A percentile compares a stretch with the other conserved stretches of the same genome.
These are phyloP conservation scores for Paramecium sexaurelia DNA, from an alignment of 73 alveolate genomes.

Conservation along the genomic window DNA sequence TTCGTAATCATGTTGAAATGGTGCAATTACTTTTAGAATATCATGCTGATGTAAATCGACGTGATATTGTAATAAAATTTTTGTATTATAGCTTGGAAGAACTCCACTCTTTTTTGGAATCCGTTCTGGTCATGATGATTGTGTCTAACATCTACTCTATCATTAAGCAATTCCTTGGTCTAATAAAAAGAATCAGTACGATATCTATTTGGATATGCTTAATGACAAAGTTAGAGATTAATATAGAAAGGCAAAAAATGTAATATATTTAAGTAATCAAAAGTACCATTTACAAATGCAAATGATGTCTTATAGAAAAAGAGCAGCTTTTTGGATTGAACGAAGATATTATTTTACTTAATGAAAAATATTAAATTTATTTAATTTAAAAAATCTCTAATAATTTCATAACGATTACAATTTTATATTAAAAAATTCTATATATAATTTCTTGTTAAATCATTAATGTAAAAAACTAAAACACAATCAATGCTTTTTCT, in stretches of 20 bases:
- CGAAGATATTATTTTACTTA: slow-evolving; percentile 34
- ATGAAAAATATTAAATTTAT: not conserved
- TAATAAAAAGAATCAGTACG: not conserved
- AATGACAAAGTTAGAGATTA: not conserved
- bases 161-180: slow-evolving; percentile 23
- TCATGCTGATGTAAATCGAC: slow-evolving; percentile 17
- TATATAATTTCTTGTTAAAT: too few species aligned
- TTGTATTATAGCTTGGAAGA: not conserved
- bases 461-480: too few species aligned
- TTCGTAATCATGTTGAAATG: slow-evolving; percentile 6
- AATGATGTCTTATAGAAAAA: slow-evolving; percentile 3
- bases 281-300: slow-evolving; percentile 16
- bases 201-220: not conserved
- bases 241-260: not conserved
- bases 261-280: not conserved
- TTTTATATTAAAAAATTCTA: too few species aligned
- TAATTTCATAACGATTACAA: too few species aligned
- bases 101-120: slow-evolving; percentile 2
- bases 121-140: not conserved
- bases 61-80: not conserved
- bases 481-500: slow-evolving; percentile 7
- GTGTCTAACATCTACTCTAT: not conserved
- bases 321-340: not conserved
- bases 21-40: not conserved
- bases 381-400: too few species aligned